A percentile compares a stretch with the other conserved stretches of the same genome.
These are phyloP conservation scores for Phlebopus sp. DNA, from an alignment of 1,284 basidiomycete species.

Conservation along the genomic window DNA sequence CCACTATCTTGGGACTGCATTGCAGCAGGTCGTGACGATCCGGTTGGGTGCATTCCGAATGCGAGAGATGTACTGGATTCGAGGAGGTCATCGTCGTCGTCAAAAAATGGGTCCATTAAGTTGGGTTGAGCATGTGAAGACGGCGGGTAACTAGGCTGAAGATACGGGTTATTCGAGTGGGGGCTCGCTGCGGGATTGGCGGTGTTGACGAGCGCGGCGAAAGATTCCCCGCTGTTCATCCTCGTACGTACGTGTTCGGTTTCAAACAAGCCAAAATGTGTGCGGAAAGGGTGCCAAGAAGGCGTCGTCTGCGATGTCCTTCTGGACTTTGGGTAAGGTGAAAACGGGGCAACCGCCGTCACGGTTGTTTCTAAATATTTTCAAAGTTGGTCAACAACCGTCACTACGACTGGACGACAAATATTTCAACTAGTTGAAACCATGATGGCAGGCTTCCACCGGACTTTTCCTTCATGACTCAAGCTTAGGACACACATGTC, in stretches of 20 bases:
- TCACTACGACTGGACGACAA: too few relatives aligned
- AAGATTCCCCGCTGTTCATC: constrained; percentile 52
- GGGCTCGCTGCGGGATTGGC: constrained; percentile 62
- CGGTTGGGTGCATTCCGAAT: constrained; percentile 52
- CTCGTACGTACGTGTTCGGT: background rate
- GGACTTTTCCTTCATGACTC: too few relatives aligned
- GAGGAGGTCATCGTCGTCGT: constrained; percentile 65
- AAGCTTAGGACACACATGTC: too few relatives aligned
- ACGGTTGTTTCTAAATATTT: too few relatives aligned
- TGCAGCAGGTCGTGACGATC: constrained; percentile 49
- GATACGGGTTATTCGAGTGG: constrained; percentile 55
- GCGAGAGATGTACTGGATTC: constrained; percentile 11
- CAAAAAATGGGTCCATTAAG: constrained; percentile 77
- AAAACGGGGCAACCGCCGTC: too few relatives aligned
- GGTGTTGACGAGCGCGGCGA: constrained; percentile 67
- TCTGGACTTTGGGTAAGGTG: too few relatives aligned
- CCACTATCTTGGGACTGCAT: constrained; percentile 73
- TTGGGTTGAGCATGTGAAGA: constrained; percentile 30
- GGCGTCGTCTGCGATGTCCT: background rate
- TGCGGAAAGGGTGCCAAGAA: background rate
- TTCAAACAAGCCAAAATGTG: background rate
- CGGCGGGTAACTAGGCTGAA: constrained; percentile 36
- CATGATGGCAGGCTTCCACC: too few relatives aligned
- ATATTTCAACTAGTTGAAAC: too few relatives aligned
- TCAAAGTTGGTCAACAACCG: too few relatives aligned